Evolutionary conservation across 2,329 filamentous ascomycete species (phyloP).

Genomic region (Nakataea oryzae): DNA sequence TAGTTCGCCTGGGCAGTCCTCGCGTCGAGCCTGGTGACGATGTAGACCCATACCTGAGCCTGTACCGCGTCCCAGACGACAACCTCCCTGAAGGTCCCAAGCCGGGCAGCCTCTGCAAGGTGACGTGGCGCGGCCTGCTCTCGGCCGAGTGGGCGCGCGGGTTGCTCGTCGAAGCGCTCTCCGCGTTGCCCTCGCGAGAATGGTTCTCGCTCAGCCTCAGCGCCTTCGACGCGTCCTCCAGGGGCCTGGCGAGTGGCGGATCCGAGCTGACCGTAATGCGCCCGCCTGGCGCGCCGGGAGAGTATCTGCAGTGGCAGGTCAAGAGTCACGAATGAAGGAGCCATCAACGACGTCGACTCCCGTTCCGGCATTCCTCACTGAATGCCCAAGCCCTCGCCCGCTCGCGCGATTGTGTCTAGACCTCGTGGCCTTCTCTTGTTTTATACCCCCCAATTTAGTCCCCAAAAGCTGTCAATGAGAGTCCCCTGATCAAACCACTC

Average conservation of each 20-base stretch:
- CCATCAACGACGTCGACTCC: neutral
- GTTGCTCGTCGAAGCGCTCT: constrained; percentile 30
- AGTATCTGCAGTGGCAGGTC: constrained; percentile 53
- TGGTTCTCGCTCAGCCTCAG: constrained; percentile 48
- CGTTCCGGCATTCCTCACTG: neutral
- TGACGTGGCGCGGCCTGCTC: constrained; percentile 52
- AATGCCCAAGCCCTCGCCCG: too few relatives aligned
- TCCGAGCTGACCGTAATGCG: constrained; percentile 44
- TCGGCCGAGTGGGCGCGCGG: constrained; percentile 39
- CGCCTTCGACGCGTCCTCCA: constrained; percentile 34
- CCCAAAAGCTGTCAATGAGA: neutral
- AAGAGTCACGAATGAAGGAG: constrained; percentile 28
- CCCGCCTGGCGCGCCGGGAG: constrained; percentile 33
- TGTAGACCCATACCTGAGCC: constrained; percentile 59
- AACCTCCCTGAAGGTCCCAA: constrained; percentile 10
- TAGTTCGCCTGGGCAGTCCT: constrained; percentile 57
- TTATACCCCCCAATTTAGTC: neutral
- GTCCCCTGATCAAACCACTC: neutral
- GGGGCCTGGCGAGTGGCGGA: constrained; percentile 28
- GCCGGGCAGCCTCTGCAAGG: constrained; percentile 25
- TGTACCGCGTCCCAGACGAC: constrained; percentile 48
- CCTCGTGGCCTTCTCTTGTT: neutral
- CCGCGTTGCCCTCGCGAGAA: constrained; percentile 28
- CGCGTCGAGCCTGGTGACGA: constrained; percentile 44
- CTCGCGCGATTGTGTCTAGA: neutral